phyloP scores from a whole-genome alignment of 2,329 filamentous ascomycete genomes.

The Scorias spongiosa region DNA sequence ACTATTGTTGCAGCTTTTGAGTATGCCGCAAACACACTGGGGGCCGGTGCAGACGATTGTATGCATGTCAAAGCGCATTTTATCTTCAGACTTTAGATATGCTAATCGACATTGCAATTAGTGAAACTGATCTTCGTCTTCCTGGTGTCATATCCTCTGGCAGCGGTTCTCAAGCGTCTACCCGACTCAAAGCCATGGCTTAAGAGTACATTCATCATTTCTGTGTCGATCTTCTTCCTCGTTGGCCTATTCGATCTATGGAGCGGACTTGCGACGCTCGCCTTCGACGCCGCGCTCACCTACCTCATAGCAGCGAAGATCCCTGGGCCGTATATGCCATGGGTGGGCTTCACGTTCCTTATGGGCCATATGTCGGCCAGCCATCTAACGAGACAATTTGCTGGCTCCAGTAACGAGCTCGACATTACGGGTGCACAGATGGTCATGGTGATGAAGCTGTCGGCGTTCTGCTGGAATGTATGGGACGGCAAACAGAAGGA shows the following conservation, averaged over 20 bases:
- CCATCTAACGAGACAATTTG: slow-evolving; percentile 68
- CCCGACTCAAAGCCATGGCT: slow-evolving; percentile 68
- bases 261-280: slow-evolving; percentile 63
- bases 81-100: neutral
- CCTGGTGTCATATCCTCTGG: slow-evolving; percentile 80
- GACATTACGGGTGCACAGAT: slow-evolving; percentile 95
- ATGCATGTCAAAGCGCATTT: slow-evolving; percentile 13
- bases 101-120: slow-evolving; percentile 23
- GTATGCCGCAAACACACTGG: slow-evolving; percentile 40
- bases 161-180: slow-evolving; percentile 74
- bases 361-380: slow-evolving; percentile 92
- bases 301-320: slow-evolving; percentile 76
- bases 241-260: slow-evolving; percentile 88
- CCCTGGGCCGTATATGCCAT: slow-evolving; percentile 88
- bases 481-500: slow-evolving; percentile 75
- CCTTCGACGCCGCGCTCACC: slow-evolving; percentile 62
- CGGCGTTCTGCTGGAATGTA: slow-evolving; percentile 94
- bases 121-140: slow-evolving; percentile 91
- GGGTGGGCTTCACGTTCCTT: slow-evolving; percentile 82
- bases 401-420: slow-evolving; percentile 48
- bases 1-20: slow-evolving; percentile 38
- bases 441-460: slow-evolving; percentile 96
- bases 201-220: slow-evolving; percentile 80
- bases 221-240: slow-evolving; percentile 73
- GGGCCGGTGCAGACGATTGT: slow-evolving; percentile 52